Evolutionary conservation across 768 basidiomycete genomes (phyloP).

Genomic region (Tylopilus sp.): DNA sequence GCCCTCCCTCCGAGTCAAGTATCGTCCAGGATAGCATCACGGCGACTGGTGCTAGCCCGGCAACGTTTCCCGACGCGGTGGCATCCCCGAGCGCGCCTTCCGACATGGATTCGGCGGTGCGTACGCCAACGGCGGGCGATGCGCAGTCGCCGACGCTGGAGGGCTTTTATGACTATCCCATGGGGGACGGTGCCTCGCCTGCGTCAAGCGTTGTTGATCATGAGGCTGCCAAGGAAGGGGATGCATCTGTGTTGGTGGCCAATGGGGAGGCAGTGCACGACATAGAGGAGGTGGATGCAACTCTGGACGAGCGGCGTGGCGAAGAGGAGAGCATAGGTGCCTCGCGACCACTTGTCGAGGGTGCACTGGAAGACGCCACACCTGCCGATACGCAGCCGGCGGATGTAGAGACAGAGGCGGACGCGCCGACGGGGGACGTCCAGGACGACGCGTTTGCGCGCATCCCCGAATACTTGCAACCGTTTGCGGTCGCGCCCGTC

Average conservation of each 20-base stretch:
- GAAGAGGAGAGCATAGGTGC: not conserved
- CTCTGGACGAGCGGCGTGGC: not conserved
- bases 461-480: slow-evolving; percentile 55
- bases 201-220: slow-evolving; percentile 28
- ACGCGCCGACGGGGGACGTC: slow-evolving; percentile 36
- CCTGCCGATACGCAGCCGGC: slow-evolving; percentile 1
- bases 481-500: slow-evolving; percentile 69
- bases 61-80: slow-evolving; percentile 13
- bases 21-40: not conserved
- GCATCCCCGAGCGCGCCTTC: slow-evolving; percentile 25
- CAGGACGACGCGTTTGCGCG: slow-evolving; percentile 34
- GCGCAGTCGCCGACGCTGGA: slow-evolving; percentile 23
- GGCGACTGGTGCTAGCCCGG: not conserved
- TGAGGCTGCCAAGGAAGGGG: slow-evolving; percentile 18
- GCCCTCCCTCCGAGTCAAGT: slow-evolving; percentile 12
- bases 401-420: slow-evolving; percentile 5
- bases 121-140: slow-evolving; percentile 19
- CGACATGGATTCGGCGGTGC: slow-evolving; percentile 25
- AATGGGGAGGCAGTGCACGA: not conserved
- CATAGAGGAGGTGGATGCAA: not conserved
- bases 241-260: not conserved
- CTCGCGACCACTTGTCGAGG: not conserved
- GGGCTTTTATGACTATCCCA: slow-evolving; percentile 22
- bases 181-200: slow-evolving; percentile 24
- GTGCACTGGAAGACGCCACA: not conserved